Percentiles rank a stretch among this genome's conserved stretches.
phyloP scores from a whole-genome alignment of 1,284 basidiomycete species.

The Rugosomyces carneus region DNA sequence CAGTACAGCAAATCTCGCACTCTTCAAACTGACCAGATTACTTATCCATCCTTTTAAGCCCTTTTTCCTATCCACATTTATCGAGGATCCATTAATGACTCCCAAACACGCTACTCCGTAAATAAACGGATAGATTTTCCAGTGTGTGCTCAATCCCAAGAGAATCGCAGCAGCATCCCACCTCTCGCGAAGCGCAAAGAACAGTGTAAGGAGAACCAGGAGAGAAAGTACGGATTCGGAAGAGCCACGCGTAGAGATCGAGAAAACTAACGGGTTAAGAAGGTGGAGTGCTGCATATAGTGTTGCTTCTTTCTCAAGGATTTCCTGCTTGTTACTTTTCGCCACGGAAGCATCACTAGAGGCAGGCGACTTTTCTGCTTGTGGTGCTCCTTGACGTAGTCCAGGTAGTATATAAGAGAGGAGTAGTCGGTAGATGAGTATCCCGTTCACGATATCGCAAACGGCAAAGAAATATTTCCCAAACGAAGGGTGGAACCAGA shows the following conservation, averaged over 20 bases:
- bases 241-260: slow-evolving; percentile 94
- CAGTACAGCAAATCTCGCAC: slow-evolving; percentile 63
- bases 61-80: slow-evolving; percentile 11
- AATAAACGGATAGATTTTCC: slow-evolving; percentile 94
- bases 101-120: slow-evolving; percentile 79
- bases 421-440: slow-evolving; percentile 71
- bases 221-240: slow-evolving; percentile 87
- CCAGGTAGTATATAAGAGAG: slow-evolving; percentile 41
- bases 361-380: neutral
- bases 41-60: slow-evolving; percentile 28
- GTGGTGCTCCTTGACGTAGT: neutral
- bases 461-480: slow-evolving; percentile 88
- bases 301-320: slow-evolving; percentile 33
- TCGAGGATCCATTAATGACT: slow-evolving; percentile 39
- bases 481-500: slow-evolving; percentile 71
- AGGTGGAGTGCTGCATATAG: slow-evolving; percentile 65
- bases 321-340: neutral
- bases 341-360: neutral
- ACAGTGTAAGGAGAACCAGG: slow-evolving; percentile 74
- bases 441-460: slow-evolving; percentile 81
- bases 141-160: slow-evolving; percentile 80
- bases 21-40: slow-evolving; percentile 47
- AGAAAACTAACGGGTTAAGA: slow-evolving; percentile 90
- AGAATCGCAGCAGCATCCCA: slow-evolving; percentile 64
- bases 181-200: slow-evolving; percentile 42